These are phyloP conservation scores for Hanseniaspora sp. DNA, from an alignment of 1,139 yeast genomes.

Conservation along the genomic window DNA sequence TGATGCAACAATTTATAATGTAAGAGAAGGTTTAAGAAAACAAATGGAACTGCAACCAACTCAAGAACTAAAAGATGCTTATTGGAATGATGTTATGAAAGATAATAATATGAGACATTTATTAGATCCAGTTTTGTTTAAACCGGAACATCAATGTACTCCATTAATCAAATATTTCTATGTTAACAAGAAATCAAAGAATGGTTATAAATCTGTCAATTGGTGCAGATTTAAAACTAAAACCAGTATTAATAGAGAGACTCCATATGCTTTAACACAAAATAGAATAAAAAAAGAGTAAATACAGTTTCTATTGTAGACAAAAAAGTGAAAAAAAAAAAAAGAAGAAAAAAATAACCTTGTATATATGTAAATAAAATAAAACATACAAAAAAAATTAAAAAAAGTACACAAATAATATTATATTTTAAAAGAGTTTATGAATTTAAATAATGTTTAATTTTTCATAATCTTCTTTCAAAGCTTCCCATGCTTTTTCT, in stretches of 20 bases:
- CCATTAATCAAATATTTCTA: conserved; percentile 7
- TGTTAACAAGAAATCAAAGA: conserved; percentile 8
- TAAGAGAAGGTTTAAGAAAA: conserved; percentile 29
- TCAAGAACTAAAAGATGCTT: neutral
- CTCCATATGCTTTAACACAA: conserved; percentile 5
- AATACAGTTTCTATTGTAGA: neutral
- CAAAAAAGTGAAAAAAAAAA: too few species aligned
- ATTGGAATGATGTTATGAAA: conserved; percentile 6
- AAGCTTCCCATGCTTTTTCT: conserved; percentile 8
- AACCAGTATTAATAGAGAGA: conserved; percentile 13
- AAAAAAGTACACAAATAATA: neutral
- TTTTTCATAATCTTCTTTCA: neutral
- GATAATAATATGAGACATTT: conserved; percentile 4
- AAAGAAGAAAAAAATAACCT: neutral
- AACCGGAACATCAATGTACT: conserved; percentile 12
- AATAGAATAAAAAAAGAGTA: neutral
- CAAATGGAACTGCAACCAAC: neutral
- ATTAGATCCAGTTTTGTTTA: conserved; percentile 4
- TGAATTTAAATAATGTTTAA: neutral
- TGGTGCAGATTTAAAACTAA: conserved; percentile 15
- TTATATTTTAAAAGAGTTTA: too few species aligned
- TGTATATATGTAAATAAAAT: neutral
- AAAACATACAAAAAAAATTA: too few species aligned
- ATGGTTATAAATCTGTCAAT: conserved; percentile 11
- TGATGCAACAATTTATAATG: conserved; percentile 62